Base-by-base conservation (phyloP, 495 filamentous ascomycete species). In the Jackrogersella multiformis region DNA sequence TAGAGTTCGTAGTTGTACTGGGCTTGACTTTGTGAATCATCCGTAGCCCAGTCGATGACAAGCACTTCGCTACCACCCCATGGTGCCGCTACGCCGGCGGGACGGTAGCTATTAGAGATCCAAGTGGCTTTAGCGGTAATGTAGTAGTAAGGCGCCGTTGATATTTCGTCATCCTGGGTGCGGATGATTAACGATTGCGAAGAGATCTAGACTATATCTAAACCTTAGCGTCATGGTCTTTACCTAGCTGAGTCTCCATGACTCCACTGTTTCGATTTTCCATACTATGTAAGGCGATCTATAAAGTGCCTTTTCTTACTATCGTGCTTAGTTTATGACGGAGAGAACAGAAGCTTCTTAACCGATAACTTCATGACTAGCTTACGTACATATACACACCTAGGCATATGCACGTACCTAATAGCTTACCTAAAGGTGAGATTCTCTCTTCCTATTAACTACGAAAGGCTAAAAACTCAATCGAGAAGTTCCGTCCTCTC, bases 181-280 rank as follows among this genome's bases (percentile, higher is more conserved):
- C 28, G 32, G 21, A 20, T 24, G 39, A 60, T 56, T 13, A 44
- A 16, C 38, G 10, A 23, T 26, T 30, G 34, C 30, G 28, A 24
- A 16, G 32, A 26, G 18, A 61, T 67, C 35, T 52, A 44, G 35
- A 32, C 32, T 57, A 46, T 55, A 56, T 61, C 57, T 23, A 56
- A 49, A 21, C n/a, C n/a, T n/a, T n/a, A n/a, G 51, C 57, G 58
- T 68, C 57, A 62, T 68, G 42, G 35, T 13, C 42, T 42, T 23
- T 55, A 20, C 36, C 53, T 20, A 20, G 4, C 4, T 56, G 15
- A 30, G 7, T 42, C 42, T 24, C 65, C 59, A 62, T 59, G 44
- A 10, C 44, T 49, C 52, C 58, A 58, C 57, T 58, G 10, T 13
- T 13, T 36, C 15, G 41, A 52, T n/a, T 23, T 53, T 58, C 44